Conservation (phyloP, 2,329 filamentous ascomycete species). For the Monilinia polystroma region DNA sequence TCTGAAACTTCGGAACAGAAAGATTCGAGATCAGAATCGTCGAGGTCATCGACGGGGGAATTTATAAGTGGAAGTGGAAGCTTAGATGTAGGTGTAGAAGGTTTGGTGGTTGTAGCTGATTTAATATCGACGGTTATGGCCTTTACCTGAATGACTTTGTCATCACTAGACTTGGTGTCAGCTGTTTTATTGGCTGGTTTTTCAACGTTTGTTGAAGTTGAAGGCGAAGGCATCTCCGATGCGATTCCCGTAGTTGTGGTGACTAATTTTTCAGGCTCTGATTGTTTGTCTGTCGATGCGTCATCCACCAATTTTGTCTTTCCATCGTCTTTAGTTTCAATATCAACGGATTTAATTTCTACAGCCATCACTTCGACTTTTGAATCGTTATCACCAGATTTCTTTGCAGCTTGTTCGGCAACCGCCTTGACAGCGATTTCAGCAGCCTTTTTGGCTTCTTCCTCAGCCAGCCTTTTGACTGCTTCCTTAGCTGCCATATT, state of each 20-base stretch:
- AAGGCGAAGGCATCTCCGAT: background rate
- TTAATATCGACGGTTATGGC: slow-evolving; percentile 6
- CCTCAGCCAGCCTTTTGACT: slow-evolving; percentile 25
- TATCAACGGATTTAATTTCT: background rate
- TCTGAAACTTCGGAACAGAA: slow-evolving; percentile 31
- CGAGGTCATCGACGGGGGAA: background rate
- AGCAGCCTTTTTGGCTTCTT: slow-evolving; percentile 18
- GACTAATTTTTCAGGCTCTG: background rate
- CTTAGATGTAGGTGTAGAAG: background rate
- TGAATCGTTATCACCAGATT: background rate
- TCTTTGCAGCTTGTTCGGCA: slow-evolving; percentile 11
- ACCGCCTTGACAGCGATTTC: background rate
- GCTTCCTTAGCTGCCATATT: slow-evolving; percentile 24
- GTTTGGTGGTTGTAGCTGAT: background rate
- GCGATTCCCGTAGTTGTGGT: background rate
- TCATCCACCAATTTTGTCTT: slow-evolving; percentile 1
- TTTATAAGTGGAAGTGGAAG: background rate
- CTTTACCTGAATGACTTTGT: slow-evolving; percentile 14
- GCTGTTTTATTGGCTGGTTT: background rate
- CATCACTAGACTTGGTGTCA: background rate
- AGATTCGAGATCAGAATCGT: slow-evolving; percentile 28
- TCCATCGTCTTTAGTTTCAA: slow-evolving; percentile 19
- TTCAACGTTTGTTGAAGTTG: background rate
- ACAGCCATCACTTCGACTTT: slow-evolving; percentile 19
- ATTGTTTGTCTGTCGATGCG: background rate